These are phyloP conservation scores for Dactylorhiza incarnata DNA, from an alignment of 106 monocot species.

Conservation along the genomic window DNA sequence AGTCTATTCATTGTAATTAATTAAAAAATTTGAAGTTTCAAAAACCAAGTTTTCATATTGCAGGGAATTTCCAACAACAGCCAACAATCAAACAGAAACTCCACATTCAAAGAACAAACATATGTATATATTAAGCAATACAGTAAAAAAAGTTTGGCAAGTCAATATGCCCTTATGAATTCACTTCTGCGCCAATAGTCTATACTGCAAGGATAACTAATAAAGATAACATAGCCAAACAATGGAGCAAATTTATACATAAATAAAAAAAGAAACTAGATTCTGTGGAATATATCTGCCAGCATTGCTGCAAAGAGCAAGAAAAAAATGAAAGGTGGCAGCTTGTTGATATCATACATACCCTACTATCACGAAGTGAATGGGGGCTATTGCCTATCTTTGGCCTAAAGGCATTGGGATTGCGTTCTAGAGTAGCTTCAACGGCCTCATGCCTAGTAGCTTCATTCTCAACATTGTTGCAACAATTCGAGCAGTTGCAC, in stretches of 20 bases:
- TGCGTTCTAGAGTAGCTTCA: conserved; percentile 85
- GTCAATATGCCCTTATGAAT: not conserved
- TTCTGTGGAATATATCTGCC: not conserved
- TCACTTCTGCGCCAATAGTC: not conserved
- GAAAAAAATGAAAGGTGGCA: not conserved
- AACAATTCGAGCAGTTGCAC: conserved; percentile 90
- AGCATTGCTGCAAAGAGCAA: not conserved
- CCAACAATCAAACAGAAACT: not conserved
- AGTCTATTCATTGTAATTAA: not conserved
- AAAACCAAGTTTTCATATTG: not conserved
- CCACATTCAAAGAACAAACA: not conserved
- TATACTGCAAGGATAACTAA: not conserved
- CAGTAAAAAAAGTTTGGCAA: not conserved
- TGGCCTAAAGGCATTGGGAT: conserved; percentile 93
- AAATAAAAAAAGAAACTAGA: not conserved
- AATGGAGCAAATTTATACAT: not conserved
- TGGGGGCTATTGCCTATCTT: conserved; percentile 94
- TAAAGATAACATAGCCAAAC: not conserved
- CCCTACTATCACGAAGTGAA: conserved; percentile 34
- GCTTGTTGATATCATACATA: conserved; percentile 9
- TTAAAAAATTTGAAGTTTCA: not conserved
- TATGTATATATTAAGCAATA: not conserved
- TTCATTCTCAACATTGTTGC: conserved; percentile 90
- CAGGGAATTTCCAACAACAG: not conserved
- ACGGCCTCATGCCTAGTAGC: conserved; percentile 82